Conservation (phyloP, 352 stramenopile species). For the Phytophthora crassamura region DNA sequence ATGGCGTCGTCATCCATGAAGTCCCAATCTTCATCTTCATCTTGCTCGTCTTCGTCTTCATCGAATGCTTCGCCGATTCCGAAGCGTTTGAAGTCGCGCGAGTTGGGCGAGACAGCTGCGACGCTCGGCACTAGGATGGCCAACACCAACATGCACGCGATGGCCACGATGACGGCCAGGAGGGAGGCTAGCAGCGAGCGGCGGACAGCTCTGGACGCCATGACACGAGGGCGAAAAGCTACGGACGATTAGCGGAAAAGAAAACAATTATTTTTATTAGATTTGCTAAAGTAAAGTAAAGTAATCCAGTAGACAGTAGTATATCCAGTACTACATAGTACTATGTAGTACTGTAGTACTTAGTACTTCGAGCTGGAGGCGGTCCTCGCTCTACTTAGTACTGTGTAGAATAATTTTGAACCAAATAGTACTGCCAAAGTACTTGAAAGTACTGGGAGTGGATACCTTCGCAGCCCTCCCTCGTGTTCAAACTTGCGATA, state of each 20-base stretch:
- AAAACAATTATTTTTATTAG: not conserved
- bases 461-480: too few species aligned
- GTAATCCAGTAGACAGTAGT: too few species aligned
- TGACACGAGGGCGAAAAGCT: constrained; percentile 12
- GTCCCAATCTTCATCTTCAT: constrained; percentile 65
- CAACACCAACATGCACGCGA: constrained; percentile 29
- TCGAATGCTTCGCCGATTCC: constrained; percentile 31
- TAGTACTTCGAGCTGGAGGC: too few species aligned
- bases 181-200: constrained; percentile 20
- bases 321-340: too few species aligned
- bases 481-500: too few species aligned
- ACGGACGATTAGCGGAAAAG: constrained; percentile 31
- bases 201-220: constrained; percentile 16
- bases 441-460: too few species aligned
- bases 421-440: too few species aligned
- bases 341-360: too few species aligned
- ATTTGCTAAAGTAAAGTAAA: too few species aligned
- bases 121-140: constrained; percentile 25
- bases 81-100: constrained; percentile 20
- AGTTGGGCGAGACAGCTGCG: not conserved
- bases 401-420: too few species aligned
- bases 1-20: constrained; percentile 66
- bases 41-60: constrained; percentile 49
- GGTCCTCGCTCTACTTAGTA: too few species aligned
- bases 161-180: constrained; percentile 23